Base-by-base conservation (phyloP, 306 rosid species). In the Fagus crenata region DNA sequence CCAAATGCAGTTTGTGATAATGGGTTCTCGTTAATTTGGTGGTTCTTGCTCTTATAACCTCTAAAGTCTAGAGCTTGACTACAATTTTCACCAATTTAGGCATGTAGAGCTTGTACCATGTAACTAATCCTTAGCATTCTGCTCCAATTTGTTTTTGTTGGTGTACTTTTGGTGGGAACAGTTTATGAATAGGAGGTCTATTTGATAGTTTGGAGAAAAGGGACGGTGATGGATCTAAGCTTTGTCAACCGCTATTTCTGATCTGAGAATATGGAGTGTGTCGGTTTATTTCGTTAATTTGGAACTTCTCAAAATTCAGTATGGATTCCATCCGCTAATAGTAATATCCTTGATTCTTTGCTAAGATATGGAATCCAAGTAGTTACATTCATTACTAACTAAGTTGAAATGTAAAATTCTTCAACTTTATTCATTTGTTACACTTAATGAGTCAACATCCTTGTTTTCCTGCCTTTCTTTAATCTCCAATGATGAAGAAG, bases 11-110 rank as follows among this genome's bases (percentile, higher is more conserved):
- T 77, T 82, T 77, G 22, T 75, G 76, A 80, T 31, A 0, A 89
- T 86, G 93, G 83, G 78, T 81, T 87, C 76, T 80, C 97, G 92
- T 86, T 91, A 87, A 75, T 82, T 84, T 69, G 76, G 71, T 53
- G 59, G 31, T 49, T 77, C 55, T 77, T 83, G 72, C 72, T 78
- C 80, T 79, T 65, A 77, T 69, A 75, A 32, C 81, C 59, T 78
- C 60, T 13, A 17, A 77, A 61, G 60, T 80, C 77, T 74, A 65
- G 61, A 83, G 75, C 75, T 78, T 56, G 39, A 67, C 54, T 82
- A 60, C 74, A 64, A 69, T 80, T 78, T 58, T 72, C 73, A n/a
- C 69, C 75, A 54, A 64, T 74, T 84, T 78, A 75, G 59, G 87
- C 77, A 37, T 64, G 76, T 78, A 53, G 81, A 12, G 17, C 63